Base-by-base conservation (phyloP, 805 yeast genomes). In the Starmerella floris region DNA sequence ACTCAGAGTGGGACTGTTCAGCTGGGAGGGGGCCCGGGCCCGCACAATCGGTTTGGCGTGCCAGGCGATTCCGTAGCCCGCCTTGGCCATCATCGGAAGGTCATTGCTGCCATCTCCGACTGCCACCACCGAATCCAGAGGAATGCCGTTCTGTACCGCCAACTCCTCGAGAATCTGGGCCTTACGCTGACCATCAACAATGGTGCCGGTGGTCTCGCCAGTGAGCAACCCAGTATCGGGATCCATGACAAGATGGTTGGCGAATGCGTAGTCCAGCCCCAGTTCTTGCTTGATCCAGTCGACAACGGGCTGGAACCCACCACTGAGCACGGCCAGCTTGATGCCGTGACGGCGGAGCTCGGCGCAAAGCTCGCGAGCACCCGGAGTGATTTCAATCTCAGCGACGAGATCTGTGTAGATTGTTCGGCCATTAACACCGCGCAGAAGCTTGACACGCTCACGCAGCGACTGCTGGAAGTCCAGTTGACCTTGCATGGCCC, bases 31-130 rank as follows among this genome's bases (percentile, higher is more conserved):
- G 0, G 98, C 97, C 51, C 67, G 65, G 44, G 63, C 59, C 60
- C 85, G 96, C 2, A 91, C 98, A 50, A 70, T 77, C 20, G 97
- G 96, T 60, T 91, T 91, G 19, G 97, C 99, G 59, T 84, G 82
- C 93, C 95, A 91, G 0, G 98, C 98, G 41, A 91, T 69, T 19
- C 98, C 98, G 58, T 76, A 81, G 0, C 97, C 97, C 2, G 95
- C 95, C 13, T 63, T 74, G 2, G 66, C 72, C 97, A 91, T 91
- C 85, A 93, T 93, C 35, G 73, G 72, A 56, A 91, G 66, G 63
- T 91, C 99, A 56, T 91, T 91, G 21, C 97, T 95, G 30, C 99
- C 99, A 59, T 91, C 97, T 30, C 97, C 97, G 30, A 88, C 81
- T 38, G 95, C 95, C 36, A 82, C 78, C 1, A 79, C 77, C 3